Percentiles rank a stretch among this genome's conserved stretches.
Conservation (phyloP, 345 rosid species). For the Cardamine resedifolia region DNA sequence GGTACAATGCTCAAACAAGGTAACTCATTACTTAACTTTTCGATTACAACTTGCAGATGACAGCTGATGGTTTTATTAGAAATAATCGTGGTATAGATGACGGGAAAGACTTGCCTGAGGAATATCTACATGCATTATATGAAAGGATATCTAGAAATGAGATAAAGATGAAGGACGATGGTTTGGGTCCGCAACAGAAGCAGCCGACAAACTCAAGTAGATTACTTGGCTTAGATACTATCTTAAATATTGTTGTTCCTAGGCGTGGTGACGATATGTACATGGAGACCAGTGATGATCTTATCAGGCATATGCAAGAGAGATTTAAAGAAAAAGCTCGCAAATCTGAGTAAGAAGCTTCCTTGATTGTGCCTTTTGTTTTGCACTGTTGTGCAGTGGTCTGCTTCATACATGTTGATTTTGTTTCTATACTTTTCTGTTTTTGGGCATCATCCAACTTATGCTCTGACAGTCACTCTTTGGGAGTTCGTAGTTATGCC, state of each 20-base stretch:
- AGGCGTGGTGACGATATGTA: conserved; percentile 75
- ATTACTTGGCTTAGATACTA: conserved; percentile 84
- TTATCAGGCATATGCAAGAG: conserved; percentile 96
- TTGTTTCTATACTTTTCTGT: conserved; percentile 14
- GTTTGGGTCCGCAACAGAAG: conserved; percentile 74
- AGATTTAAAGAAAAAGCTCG: conserved; percentile 98
- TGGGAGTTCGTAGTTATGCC: background rate
- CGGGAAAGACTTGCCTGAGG: conserved; percentile 94
- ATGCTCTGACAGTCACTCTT: conserved; percentile 15
- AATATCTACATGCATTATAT: conserved; percentile 81
- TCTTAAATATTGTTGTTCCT: conserved; percentile 96
- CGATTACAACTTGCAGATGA: conserved; percentile 69
- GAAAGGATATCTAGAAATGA: conserved; percentile 93
- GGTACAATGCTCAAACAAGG: conserved; percentile 11
- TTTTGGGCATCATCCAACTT: conserved; percentile 20
- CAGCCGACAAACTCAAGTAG: conserved; percentile 74
- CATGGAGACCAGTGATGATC: conserved; percentile 96
- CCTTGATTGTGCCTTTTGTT: conserved; percentile 11
- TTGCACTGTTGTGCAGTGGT: too few relatives aligned
- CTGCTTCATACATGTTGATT: too few relatives aligned
- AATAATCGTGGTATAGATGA: conserved; percentile 99
- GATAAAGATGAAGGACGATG: conserved; percentile 97
- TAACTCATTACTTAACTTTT: conserved; percentile 15
- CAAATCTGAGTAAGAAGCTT: conserved; percentile 86
- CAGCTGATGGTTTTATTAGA: conserved; percentile 93